Evolutionary conservation across 768 basidiomycete genomes (phyloP), one percentile per base, ranked within the genome.

Genomic region (Lactarius deliciosus): DNA sequence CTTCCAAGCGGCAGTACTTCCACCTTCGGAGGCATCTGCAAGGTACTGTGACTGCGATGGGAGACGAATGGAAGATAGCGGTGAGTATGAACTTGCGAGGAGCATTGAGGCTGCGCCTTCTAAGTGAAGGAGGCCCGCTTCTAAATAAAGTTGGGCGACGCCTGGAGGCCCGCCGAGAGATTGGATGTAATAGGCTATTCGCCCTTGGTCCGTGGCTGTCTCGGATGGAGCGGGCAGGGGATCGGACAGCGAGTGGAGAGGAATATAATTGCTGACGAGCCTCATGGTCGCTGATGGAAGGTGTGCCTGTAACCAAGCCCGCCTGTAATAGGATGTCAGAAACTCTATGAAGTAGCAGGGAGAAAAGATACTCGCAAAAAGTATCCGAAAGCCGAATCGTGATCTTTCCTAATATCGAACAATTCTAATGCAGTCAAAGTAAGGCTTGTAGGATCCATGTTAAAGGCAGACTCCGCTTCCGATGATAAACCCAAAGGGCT

Each of bases 371-470:
- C 90, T 74, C 73, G 89, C 91, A 91, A 75, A 70, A 92, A 90
- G 70, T 83, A 91, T 77, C 92, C 91, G 69, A 93, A 93, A 4
- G 91, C 91, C 66, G 86, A 88, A 54, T 89, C 87, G 65, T 82
- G 85, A 59, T 91, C 84, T 73, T 86, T 87, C 57, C 89, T 81
- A 58, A 93, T 90, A 73, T 92, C 91, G 57, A 83, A 83, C 47
- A 88, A 73, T 70, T 93, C 91, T 53, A 91, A 77, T 10, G 83
- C 91, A 66, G 86, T 82, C 61, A 92, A 76, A 1, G 87, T 85
- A 32, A 93, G 78, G 76, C 91, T 92, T 16, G 91, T 93, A 1
- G 91, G 86, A 74, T 93, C 91, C 89, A 93, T 91, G 70, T 93
- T 92, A 70, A 89, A 93, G 71, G 83, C 82, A 56, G 84, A 81